Conservation (phyloP, 1,284 basidiomycete species). For the Coriolopsis trogii region DNA sequence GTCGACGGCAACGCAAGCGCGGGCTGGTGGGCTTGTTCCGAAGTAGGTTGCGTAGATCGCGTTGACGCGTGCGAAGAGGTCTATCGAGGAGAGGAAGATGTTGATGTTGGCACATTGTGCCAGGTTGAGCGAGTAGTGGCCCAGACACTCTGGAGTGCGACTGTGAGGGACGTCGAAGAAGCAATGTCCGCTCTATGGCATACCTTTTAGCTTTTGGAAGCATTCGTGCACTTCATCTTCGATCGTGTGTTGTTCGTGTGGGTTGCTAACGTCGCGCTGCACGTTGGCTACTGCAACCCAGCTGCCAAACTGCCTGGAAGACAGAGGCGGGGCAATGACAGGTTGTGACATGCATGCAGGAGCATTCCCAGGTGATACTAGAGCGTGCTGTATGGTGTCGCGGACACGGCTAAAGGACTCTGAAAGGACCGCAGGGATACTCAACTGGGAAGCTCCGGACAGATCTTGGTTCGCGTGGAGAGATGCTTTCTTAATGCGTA, state of each 20-base stretch:
- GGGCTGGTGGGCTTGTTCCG: slow-evolving; percentile 88
- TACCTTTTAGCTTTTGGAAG: slow-evolving; percentile 62
- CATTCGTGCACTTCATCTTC: slow-evolving; percentile 68
- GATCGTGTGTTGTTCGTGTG: slow-evolving; percentile 37
- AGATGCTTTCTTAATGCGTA: slow-evolving; percentile 73
- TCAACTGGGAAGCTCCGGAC: slow-evolving; percentile 20
- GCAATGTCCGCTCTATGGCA: not conserved
- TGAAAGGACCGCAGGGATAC: slow-evolving; percentile 58
- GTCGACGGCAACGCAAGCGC: slow-evolving; percentile 87
- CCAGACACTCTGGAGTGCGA: slow-evolving; percentile 50
- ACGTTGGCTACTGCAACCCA: slow-evolving; percentile 69
- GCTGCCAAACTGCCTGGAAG: slow-evolving; percentile 31
- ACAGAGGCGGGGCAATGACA: not conserved
- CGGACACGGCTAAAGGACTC: slow-evolving; percentile 37
- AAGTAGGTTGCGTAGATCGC: slow-evolving; percentile 81
- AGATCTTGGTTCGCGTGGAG: slow-evolving; percentile 55
- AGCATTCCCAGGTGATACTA: not conserved
- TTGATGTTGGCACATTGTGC: slow-evolving; percentile 80
- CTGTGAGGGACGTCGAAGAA: not conserved
- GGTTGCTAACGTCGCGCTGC: slow-evolving; percentile 32
- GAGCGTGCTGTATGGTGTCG: too few species aligned
- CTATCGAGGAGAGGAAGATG: slow-evolving; percentile 84
- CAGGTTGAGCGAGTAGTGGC: slow-evolving; percentile 49
- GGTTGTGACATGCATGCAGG: not conserved
- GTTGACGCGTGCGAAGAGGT: slow-evolving; percentile 77